phyloP scores from a whole-genome alignment of 371 early-diverging fungal species.

The Syncephalastrum racemosum region DNA sequence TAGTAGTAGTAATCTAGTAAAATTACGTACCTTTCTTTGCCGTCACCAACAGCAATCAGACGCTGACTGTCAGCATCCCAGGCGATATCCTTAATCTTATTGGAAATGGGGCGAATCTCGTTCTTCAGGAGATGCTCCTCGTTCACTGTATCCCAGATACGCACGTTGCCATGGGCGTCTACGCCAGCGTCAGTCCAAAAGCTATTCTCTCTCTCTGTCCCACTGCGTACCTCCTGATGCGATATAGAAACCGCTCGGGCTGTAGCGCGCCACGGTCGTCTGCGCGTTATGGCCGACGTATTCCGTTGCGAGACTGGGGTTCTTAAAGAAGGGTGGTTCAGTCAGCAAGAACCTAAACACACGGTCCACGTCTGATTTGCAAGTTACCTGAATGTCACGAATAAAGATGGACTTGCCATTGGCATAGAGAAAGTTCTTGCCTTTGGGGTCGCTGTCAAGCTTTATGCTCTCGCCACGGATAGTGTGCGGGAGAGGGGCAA shows the following conservation, averaged over 20 bases:
- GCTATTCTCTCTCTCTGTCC: too few relatives aligned
- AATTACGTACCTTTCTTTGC: slow-evolving; percentile 69
- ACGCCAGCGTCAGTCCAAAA: background rate
- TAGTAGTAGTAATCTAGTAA: background rate
- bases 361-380: background rate
- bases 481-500: slow-evolving; percentile 81
- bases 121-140: slow-evolving; percentile 86
- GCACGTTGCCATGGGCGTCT: slow-evolving; percentile 88
- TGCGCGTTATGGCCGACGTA: slow-evolving; percentile 81
- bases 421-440: slow-evolving; percentile 84
- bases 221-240: slow-evolving; percentile 84
- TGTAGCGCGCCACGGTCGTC: slow-evolving; percentile 86
- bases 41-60: slow-evolving; percentile 94
- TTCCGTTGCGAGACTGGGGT: slow-evolving; percentile 80
- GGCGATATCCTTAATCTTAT: slow-evolving; percentile 83
- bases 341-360: background rate
- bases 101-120: slow-evolving; percentile 71
- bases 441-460: slow-evolving; percentile 83
- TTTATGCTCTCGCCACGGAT: slow-evolving; percentile 81
- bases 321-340: slow-evolving; percentile 36
- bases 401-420: slow-evolving; percentile 90
- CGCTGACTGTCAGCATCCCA: slow-evolving; percentile 97
- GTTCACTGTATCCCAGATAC: slow-evolving; percentile 91
- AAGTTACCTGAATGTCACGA: slow-evolving; percentile 74
- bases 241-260: slow-evolving; percentile 93